Evolutionary conservation across 805 yeast genomes (phyloP), one percentile per base, ranked within the genome.

Genomic region (Alloascoidea africana): DNA sequence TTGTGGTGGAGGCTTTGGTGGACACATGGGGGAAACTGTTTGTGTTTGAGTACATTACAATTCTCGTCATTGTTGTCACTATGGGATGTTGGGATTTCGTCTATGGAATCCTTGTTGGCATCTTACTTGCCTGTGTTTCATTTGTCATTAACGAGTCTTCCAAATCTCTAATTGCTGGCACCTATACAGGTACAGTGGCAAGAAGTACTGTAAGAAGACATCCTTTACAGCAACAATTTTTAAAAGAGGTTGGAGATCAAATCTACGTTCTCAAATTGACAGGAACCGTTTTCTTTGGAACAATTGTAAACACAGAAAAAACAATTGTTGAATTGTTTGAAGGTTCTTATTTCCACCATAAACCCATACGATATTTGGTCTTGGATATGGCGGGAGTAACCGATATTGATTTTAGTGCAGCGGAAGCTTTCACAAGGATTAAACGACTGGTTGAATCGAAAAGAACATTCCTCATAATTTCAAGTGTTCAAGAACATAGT

Each of bases 61-160:
- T 91, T 41, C 55, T 81, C 5, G 74, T 79, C 4, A 91, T 91
- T 46, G 94, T 93, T n/a, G 59, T 85, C 18, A 78, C 87, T 0
- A 91, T 91, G 97, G 97, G 97, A 2, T 76, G 81, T 1, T 79
- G 84, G 69, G 98, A 91, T 59, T 91, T 91, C 54, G 97, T 91
- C 5, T 70, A 76, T 45, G 98, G 98, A 41, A 84, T 91, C 18
- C 60, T 89, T 39, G 87, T 79, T 14, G 98, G 98, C 36, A 80
- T 89, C 17, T 61, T 91, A 27, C 65, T 91, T 39, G 97, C 98
- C 0, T 87, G 96, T 54, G 69, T 89, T 49, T 81, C 91, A n/a
- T 91, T 87, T 60, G 84, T 91, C n/a, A 79, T 87, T 36, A 93
- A 83, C 45, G 91, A 94, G 15, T 86, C 94, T 1, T 71, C 84